These are phyloP conservation scores for Sporisorium exsertum DNA, from an alignment of 1,284 basidiomycete genomes.

Conservation along the genomic window DNA sequence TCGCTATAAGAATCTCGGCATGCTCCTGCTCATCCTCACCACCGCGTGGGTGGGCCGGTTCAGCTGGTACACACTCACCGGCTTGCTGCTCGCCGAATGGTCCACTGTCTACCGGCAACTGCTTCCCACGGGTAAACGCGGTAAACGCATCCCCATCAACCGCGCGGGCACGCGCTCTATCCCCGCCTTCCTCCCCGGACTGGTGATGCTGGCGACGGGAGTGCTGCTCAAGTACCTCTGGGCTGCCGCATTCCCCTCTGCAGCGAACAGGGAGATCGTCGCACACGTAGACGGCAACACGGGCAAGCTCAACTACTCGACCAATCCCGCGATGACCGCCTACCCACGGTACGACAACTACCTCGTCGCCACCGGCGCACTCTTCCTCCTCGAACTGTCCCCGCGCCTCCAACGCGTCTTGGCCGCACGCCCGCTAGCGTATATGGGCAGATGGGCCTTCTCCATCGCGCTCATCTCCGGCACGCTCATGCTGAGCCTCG, in stretches of 20 bases:
- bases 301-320: constrained; percentile 43
- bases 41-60: constrained; percentile 59
- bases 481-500: constrained; percentile 52
- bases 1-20: constrained; percentile 51
- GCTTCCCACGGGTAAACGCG: not conserved
- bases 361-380: constrained; percentile 43
- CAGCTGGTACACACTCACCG: constrained; percentile 61
- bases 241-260: constrained; percentile 35
- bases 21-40: constrained; percentile 42
- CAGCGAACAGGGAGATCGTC: constrained; percentile 34
- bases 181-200: constrained; percentile 28
- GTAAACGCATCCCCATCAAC: constrained; percentile 22
- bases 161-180: constrained; percentile 10
- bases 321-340: constrained; percentile 23
- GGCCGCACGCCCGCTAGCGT: constrained; percentile 14
- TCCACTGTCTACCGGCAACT: constrained; percentile 45
- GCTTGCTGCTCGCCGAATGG: constrained; percentile 54
- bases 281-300: constrained; percentile 49
- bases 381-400: constrained; percentile 52
- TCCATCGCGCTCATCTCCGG: constrained; percentile 52
- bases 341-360: constrained; percentile 60
- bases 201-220: constrained; percentile 27
- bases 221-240: constrained; percentile 58
- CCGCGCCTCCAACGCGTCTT: constrained; percentile 19
- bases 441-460: constrained; percentile 49